Evolutionary conservation across 495 filamentous ascomycete species (phyloP), one percentile per base, ranked within the genome.

Genomic region (Endocarpon pusillum): DNA sequence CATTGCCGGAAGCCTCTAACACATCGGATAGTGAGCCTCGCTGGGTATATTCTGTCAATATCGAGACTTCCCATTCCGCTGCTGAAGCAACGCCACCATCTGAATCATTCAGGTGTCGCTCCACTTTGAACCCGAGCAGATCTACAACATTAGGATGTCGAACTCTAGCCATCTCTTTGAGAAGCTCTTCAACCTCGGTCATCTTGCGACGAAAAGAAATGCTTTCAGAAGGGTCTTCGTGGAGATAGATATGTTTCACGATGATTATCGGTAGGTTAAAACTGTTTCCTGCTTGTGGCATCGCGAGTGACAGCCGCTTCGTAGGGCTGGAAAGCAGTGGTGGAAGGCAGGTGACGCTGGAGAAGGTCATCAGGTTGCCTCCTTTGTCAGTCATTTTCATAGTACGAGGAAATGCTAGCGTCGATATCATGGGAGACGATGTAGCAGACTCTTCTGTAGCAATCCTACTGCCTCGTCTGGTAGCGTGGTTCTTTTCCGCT

Each of bases 1-100:
- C 54, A n/a, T 66, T 66, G 20, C 75, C 79, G 19, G 81, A 70
- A 32, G 85, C 65, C 23, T 82, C 78, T 32, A 97, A 62, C 11
- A 89, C 59, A 33, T 94, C 84, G 3, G 73, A 67, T 2, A 97
- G 57, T 1, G 89, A 79, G 0, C 85, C 84, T 51, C 80, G 85
- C 21, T 80, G 75, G 1, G 78, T 75, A 42, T 79, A 67, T 31
- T 85, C 78, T 15, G 67, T 69, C n/a, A 94, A 66, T 3, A 86
- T 58, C 41, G 67, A 77, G n/a, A 94, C 68, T n/a, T 67, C 75
- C 81, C 85, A 93, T 15, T 55, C 49, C 19, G 55, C 43, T 26
- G 54, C 55, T 12, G 47, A 26, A 0, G 48, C 45, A 26, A 53
- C 37, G 14, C 46, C 39, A 2, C 43, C 37, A 18, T 41, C 41